A percentile compares a stretch with the other conserved stretches of the same genome.
Evolutionary conservation across 2,329 filamentous ascomycete genomes (phyloP).

Genomic region (Scedosporium boydii): DNA sequence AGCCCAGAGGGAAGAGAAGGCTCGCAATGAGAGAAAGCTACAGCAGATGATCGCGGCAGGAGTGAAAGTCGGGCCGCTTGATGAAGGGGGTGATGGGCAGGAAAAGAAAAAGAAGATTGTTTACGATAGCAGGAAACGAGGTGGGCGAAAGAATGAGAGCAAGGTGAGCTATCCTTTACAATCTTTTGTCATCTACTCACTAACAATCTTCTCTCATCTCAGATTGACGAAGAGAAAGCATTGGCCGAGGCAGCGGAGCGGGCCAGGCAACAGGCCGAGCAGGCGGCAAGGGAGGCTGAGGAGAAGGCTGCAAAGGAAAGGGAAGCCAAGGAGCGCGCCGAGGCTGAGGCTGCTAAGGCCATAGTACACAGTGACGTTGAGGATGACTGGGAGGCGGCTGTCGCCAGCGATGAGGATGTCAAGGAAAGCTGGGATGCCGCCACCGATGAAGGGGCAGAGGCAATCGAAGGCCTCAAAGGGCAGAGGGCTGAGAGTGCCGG

Average conservation of each 20-base stretch:
- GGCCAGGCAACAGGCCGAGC: constrained; percentile 58
- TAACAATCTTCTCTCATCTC: neutral
- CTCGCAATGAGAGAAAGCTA: constrained; percentile 66
- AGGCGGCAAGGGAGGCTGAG: constrained; percentile 51
- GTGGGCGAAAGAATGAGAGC: constrained; percentile 41
- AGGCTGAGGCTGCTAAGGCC: constrained; percentile 35
- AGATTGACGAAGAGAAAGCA: constrained; percentile 68
- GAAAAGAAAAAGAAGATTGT: constrained; percentile 68
- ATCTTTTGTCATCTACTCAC: neutral
- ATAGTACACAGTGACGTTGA: constrained; percentile 51
- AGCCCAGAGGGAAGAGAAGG: constrained; percentile 75
- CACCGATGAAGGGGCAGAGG: constrained; percentile 55
- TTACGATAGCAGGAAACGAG: constrained; percentile 75
- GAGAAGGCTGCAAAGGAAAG: constrained; percentile 49
- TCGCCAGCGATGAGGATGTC: constrained; percentile 66
- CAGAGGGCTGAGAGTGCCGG: constrained; percentile 13
- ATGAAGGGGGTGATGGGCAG: constrained; percentile 29
- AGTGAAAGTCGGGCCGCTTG: constrained; percentile 58
- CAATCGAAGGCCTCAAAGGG: constrained; percentile 29
- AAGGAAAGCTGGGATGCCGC: constrained; percentile 96
- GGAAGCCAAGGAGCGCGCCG: constrained; percentile 27
- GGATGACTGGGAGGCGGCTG: constrained; percentile 83
- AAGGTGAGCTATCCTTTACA: constrained; percentile 36
- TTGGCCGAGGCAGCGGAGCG: constrained; percentile 72
- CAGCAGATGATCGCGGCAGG: constrained; percentile 78